Percentiles rank a stretch among this genome's conserved stretches.
Conservation (phyloP, 352 stramenopile genomes). For the Phytophthora quininea region DNA sequence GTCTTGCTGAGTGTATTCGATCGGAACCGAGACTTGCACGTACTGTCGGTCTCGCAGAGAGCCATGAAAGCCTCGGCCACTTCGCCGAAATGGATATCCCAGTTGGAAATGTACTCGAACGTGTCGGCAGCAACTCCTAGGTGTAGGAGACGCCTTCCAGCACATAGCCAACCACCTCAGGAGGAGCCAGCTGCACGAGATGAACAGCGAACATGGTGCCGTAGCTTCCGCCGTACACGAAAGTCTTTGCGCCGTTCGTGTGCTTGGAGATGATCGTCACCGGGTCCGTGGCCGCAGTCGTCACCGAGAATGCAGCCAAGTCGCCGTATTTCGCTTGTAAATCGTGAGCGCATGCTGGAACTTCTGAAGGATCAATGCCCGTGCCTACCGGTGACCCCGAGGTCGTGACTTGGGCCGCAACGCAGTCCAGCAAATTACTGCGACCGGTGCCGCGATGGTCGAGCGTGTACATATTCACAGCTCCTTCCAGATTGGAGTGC, state of each 20-base stretch:
- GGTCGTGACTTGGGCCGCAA: conserved; percentile 41
- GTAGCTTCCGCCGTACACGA: conserved; percentile 57
- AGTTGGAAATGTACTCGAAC: conserved; percentile 44
- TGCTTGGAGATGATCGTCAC: conserved; percentile 39
- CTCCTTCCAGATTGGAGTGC: conserved; percentile 28
- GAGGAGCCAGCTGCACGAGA: conserved; percentile 51
- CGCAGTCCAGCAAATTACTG: conserved; percentile 47
- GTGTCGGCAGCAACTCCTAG: conserved; percentile 21
- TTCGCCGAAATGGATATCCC: conserved; percentile 44
- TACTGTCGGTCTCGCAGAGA: conserved; percentile 20
- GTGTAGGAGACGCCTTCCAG: conserved; percentile 49
- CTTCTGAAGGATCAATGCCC: conserved; percentile 26
- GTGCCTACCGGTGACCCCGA: conserved; percentile 36
- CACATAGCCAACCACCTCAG: conserved; percentile 50
- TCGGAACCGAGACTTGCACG: conserved; percentile 30
- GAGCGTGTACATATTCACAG: conserved; percentile 63
- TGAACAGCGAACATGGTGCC: conserved; percentile 52
- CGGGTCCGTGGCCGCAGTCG: conserved; percentile 45
- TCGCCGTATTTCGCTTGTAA: conserved; percentile 50
- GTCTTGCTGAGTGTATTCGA: conserved; percentile 12
- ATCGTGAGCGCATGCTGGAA: conserved; percentile 45
- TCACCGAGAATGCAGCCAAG: conserved; percentile 52
- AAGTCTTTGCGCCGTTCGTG: conserved; percentile 26
- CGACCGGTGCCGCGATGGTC: conserved; percentile 58
- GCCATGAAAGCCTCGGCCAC: conserved; percentile 43